Percentiles rank a stretch among this genome's conserved stretches.
Conservation (phyloP, 805 yeast species). For the Spathaspora girioi region DNA sequence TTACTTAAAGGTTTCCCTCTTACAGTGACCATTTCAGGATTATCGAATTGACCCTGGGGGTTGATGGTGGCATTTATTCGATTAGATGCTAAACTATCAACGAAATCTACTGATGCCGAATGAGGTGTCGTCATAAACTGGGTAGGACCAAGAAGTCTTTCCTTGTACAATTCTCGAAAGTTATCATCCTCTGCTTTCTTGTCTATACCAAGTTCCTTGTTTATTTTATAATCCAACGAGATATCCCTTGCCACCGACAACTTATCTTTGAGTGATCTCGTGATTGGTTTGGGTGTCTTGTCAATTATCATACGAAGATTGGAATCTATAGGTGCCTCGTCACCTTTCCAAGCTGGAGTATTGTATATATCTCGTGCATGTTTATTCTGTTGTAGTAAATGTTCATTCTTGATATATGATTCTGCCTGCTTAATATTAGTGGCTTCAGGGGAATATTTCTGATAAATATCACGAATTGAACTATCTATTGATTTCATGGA, state of each 20-base stretch:
- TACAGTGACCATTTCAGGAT: conserved; percentile 40
- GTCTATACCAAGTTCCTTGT: conserved; percentile 23
- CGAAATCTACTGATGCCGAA: conserved; percentile 44
- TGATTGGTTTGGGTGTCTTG: conserved; percentile 17
- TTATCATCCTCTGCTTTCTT: conserved; percentile 34
- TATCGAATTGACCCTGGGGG: conserved; percentile 63
- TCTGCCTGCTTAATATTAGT: conserved; percentile 6
- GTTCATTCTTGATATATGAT: conserved; percentile 29
- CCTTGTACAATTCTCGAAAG: conserved; percentile 60
- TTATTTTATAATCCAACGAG: conserved; percentile 58
- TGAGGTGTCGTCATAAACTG: conserved; percentile 40
- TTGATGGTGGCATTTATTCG: conserved; percentile 66
- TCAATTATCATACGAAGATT: conserved; percentile 32
- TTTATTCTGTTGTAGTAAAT: conserved; percentile 20
- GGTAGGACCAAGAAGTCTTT: conserved; percentile 57
- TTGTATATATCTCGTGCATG: conserved; percentile 27
- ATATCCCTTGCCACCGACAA: conserved; percentile 60
- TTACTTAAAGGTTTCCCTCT: conserved; percentile 60
- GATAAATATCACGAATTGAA: not conserved
- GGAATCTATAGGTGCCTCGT: conserved; percentile 22
- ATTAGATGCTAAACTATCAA: conserved; percentile 69
- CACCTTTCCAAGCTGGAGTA: conserved; percentile 30
- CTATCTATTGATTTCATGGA: not conserved
- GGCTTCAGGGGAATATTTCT: not conserved
- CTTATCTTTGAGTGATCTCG: conserved; percentile 24